A percentile compares a stretch with the other conserved stretches of the same genome.
phyloP scores from a whole-genome alignment of 495 filamentous ascomycete species.

The Daldinia decipiens region DNA sequence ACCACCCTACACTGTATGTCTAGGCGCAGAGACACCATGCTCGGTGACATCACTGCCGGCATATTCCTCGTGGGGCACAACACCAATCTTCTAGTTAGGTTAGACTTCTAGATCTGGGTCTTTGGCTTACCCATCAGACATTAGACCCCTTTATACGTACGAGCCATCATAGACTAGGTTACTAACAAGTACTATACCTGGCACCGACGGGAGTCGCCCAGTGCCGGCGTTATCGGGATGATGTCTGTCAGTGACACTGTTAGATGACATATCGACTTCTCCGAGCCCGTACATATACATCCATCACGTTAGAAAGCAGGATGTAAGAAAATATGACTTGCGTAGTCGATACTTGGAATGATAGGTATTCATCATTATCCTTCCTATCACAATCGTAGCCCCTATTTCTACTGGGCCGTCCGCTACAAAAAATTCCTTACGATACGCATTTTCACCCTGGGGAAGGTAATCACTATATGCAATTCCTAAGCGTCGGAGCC shows the following conservation, averaged over 20 bases:
- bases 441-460: not conserved
- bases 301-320: not conserved
- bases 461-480: not conserved
- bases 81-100: slow-evolving; percentile 15
- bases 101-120: slow-evolving; percentile 14
- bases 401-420: not conserved
- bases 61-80: slow-evolving; percentile 25
- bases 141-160: not conserved
- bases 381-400: slow-evolving; percentile 19
- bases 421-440: not conserved
- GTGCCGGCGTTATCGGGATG: not conserved
- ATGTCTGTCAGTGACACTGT: not conserved
- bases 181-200: slow-evolving; percentile 1
- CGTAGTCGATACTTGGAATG: slow-evolving; percentile 7
- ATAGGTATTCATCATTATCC: slow-evolving; percentile 25
- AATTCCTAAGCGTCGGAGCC: not conserved
- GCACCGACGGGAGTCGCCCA: not conserved
- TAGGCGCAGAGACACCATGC: slow-evolving; percentile 10
- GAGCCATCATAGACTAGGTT: not conserved
- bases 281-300: not conserved
- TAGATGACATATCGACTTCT: not conserved
- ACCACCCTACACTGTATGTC: not conserved
- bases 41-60: slow-evolving; percentile 33
- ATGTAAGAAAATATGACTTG: not conserved
- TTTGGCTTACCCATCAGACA: not conserved